These are phyloP conservation scores for Lasiodiplodia gonubiensis DNA, from an alignment of 2,329 filamentous ascomycete species.

Conservation along the genomic window DNA sequence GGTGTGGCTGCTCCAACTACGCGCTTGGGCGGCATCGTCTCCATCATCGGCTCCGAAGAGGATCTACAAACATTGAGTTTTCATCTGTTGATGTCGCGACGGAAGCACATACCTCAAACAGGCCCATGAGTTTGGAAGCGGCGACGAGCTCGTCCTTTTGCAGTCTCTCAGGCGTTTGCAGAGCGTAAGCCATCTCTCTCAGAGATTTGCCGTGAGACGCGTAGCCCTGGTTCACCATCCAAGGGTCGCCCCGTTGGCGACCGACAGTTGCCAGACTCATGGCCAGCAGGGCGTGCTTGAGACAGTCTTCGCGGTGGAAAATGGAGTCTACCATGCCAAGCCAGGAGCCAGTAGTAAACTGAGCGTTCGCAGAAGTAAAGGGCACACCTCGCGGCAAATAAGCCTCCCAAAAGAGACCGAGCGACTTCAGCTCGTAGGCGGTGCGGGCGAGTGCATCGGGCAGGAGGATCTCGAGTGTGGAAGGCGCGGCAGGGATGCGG, in stretches of 20 bases:
- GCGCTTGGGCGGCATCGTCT: slow-evolving; percentile 34
- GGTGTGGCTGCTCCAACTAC: slow-evolving; percentile 40
- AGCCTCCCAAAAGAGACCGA: slow-evolving; percentile 35
- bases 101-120: slow-evolving; percentile 32
- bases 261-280: slow-evolving; percentile 37
- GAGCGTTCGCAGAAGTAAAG: background rate
- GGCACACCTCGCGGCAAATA: slow-evolving; percentile 32
- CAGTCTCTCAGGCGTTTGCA: slow-evolving; percentile 32
- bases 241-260: slow-evolving; percentile 31
- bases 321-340: slow-evolving; percentile 33
- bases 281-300: slow-evolving; percentile 37
- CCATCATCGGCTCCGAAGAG: slow-evolving; percentile 34
- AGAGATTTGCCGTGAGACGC: slow-evolving; percentile 38
- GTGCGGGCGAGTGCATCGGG: slow-evolving; percentile 33
- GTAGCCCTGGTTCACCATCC: slow-evolving; percentile 35
- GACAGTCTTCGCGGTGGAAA: slow-evolving; percentile 35
- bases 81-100: background rate
- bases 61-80: slow-evolving; percentile 29
- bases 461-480: slow-evolving; percentile 14
- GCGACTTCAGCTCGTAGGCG: slow-evolving; percentile 36
- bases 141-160: slow-evolving; percentile 37
- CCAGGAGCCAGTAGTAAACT: slow-evolving; percentile 12
- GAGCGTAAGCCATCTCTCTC: slow-evolving; percentile 34
- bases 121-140: slow-evolving; percentile 32
- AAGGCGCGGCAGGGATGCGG: background rate